Base-by-base conservation (phyloP, 352 stramenopile species). In the Pythium rishiriense region DNA sequence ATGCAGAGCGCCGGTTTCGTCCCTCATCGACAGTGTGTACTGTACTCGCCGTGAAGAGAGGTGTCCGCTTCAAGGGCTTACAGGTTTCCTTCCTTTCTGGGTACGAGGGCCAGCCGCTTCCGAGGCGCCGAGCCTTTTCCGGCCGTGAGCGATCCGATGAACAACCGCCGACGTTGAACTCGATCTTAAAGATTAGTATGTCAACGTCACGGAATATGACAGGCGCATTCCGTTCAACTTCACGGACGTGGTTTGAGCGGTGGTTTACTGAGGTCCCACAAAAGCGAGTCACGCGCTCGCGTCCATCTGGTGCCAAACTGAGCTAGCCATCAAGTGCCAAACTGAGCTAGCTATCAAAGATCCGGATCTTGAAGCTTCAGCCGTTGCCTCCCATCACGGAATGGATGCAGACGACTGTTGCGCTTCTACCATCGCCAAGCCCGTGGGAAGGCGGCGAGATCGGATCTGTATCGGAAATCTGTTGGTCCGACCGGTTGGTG, bases 321-420 rank as follows among this genome's bases (percentile, higher is more conserved):
- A 43, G 37, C 11, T 43, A n/a, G 11, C 42, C 42, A 49, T 49
- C 42, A 21, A n/a, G 37, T n/a, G 37, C 37, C 37, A 43, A 43
- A 43, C n/a, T 12, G 37, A 43, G 37, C 11, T 43, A n/a, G 11
- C 42, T 21, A 49, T 49, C 42, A 21, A n/a, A 49, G 42, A 49
- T 49, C 42, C 42, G 42, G 42, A 49, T 17, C 42, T 28, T 49
- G 42, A 49, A 26, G n/a, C 6, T n/a, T 43, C 12, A 12, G 1
- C 37, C 14, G 1, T 43, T 43, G 37, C 14, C 15, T 43, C n/a
- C 9, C 12, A n/a, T n/a, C 11, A 21, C 1, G n/a, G 28, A 49
- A 28, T 49, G 42, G 42, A 49, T 49, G 28, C 42, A 2, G n/a
- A 49, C 42, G 42, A 19, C 42, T 49, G 42, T 49, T 28, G 42